phyloP scores from a whole-genome alignment of 208 protist species.

The Trypanosoma brucei region DNA sequence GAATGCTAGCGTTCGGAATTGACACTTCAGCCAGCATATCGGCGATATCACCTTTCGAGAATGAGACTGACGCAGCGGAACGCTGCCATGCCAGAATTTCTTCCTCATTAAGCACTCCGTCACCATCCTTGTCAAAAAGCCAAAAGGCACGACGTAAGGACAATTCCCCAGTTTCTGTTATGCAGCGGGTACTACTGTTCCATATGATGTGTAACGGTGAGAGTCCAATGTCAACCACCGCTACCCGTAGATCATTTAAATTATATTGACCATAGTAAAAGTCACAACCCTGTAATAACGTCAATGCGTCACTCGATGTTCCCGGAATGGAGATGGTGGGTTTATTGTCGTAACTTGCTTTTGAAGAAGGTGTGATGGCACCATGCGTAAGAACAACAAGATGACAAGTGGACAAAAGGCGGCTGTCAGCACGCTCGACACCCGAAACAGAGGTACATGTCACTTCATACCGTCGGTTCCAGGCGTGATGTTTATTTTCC shows the following conservation, averaged over 20 bases:
- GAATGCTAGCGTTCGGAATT: not conserved
- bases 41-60: constrained; percentile 31
- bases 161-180: constrained; percentile 58
- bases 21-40: constrained; percentile 20
- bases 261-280: constrained; percentile 65
- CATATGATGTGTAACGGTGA: constrained; percentile 77
- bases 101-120: constrained; percentile 48
- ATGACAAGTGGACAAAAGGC: constrained; percentile 49
- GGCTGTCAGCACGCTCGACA: constrained; percentile 53
- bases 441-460: constrained; percentile 45
- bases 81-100: constrained; percentile 67
- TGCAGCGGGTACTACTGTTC: constrained; percentile 33
- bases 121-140: constrained; percentile 74
- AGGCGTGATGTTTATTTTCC: constrained; percentile 61
- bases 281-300: constrained; percentile 34
- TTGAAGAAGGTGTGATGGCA: constrained; percentile 24
- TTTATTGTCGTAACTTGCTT: constrained; percentile 42
- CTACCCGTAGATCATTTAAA: constrained; percentile 29
- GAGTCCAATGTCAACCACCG: constrained; percentile 36
- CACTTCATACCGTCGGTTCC: constrained; percentile 66
- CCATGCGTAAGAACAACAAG: constrained; percentile 67
- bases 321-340: constrained; percentile 49
- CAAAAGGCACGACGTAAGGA: constrained; percentile 73
- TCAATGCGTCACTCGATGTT: constrained; percentile 33
- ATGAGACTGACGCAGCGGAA: constrained; percentile 31